These are phyloP conservation scores for Amanita subjunquillea DNA, from an alignment of 768 basidiomycete genomes.

Conservation along the genomic window DNA sequence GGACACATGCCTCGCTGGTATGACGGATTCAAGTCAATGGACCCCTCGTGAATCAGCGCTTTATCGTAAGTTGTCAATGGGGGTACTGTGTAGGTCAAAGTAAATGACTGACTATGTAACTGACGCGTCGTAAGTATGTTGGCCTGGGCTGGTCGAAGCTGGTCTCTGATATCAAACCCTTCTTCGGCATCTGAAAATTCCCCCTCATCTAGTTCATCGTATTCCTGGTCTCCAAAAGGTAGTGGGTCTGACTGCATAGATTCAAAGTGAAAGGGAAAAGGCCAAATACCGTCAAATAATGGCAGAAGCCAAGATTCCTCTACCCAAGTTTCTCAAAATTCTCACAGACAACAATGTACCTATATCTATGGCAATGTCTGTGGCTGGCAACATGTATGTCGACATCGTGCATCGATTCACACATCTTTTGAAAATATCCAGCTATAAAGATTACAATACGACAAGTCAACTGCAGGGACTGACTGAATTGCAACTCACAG, in stretches of 20 bases:
- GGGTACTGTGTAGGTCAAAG: neutral
- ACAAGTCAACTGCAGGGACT: conserved; percentile 44
- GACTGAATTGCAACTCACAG: conserved; percentile 46
- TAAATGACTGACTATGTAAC: conserved; percentile 31
- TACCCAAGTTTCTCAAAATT: conserved; percentile 60
- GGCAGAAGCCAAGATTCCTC: conserved; percentile 35
- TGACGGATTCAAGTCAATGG: conserved; percentile 58
- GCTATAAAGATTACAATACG: conserved; percentile 66
- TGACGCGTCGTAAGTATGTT: conserved; percentile 31
- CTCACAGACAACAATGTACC: conserved; percentile 48
- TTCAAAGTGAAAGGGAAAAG: neutral
- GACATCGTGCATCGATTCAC: neutral
- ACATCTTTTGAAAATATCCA: conserved; percentile 14
- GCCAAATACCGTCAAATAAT: conserved; percentile 9
- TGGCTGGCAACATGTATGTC: conserved; percentile 60
- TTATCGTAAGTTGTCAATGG: neutral
- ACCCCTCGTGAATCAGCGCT: conserved; percentile 61
- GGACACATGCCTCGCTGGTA: conserved; percentile 56
- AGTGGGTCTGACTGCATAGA: neutral
- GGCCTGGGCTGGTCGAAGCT: conserved; percentile 29
- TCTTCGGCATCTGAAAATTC: conserved; percentile 29
- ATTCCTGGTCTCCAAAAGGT: conserved; percentile 20
- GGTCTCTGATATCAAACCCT: conserved; percentile 32
- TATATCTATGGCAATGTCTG: conserved; percentile 55
- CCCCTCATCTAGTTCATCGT: conserved; percentile 40